Evolutionary conservation across 345 rosid species (phyloP), one percentile per base, ranked within the genome.

Genomic region (Pugionium dolabratum): DNA sequence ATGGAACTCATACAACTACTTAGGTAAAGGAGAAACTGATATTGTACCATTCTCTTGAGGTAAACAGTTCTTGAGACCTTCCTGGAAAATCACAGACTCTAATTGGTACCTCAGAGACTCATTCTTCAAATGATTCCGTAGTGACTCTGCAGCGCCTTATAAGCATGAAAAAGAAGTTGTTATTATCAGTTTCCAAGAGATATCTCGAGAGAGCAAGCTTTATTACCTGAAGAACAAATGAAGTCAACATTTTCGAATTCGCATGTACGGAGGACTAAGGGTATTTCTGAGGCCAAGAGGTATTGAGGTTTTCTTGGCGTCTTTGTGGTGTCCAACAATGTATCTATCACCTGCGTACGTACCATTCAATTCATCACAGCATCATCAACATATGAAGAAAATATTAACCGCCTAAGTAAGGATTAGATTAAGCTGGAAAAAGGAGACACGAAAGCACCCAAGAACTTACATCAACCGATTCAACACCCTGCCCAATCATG

Each of bases 401-500:
- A 32, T 40, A 37, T 50, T n/a, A 40, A 66, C n/a, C 40, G 1
- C 4, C 9, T 9, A 32, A 26, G 44, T 36, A 52, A 44, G 32
- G 28, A 27, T 45, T 66, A 37, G 50, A 54, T 30, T 59, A 57
- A 59, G 41, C 25, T 71, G 56, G 8, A 61, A 54, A 49, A 4
- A 4, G n/a, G 28, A 54, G 25, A 45, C 2, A 10, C 64, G 27
- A 71, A 61, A 62, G 39, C n/a, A 36, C 29, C 59, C 45, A 64
- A 64, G 47, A 67, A 83, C 89, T 58, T 75, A 93, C 97, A 75
- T 86, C 84, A 48, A 83, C 75, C 6, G 97, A 77, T 75, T 93
- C 98, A 42, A 84, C 77, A 48, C 91, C 96, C 72, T 80, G 91
- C 54, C 98, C 97, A 8, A 90, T 82, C 98, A 93, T 84, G 81